Evolutionary conservation across 2,329 filamentous ascomycete genomes (phyloP).

Genomic region (Chrysosporium queenslandicum): DNA sequence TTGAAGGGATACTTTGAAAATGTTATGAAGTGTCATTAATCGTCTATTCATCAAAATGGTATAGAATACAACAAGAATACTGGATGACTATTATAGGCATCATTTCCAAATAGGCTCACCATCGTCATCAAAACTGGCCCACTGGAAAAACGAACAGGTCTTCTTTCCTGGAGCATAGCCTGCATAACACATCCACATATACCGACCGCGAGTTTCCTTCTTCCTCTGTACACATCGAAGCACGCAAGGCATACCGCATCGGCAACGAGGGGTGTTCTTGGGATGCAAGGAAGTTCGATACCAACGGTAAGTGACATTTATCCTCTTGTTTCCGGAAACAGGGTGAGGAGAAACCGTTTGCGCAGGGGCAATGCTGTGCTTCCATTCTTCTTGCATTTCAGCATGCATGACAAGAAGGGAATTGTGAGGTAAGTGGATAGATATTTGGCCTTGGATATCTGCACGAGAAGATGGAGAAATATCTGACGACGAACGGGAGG

Average conservation of each 20-base stretch:
- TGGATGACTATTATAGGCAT: not conserved
- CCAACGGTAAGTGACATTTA: slow-evolving; percentile 89
- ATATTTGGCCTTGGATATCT: slow-evolving; percentile 72
- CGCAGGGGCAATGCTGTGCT: slow-evolving; percentile 71
- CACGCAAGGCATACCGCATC: slow-evolving; percentile 57
- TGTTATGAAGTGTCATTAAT: slow-evolving; percentile 3
- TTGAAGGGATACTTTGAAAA: not conserved
- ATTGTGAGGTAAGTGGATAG: slow-evolving; percentile 90
- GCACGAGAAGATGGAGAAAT: slow-evolving; percentile 24
- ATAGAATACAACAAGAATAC: not conserved
- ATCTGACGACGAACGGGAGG: slow-evolving; percentile 7
- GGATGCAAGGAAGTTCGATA: slow-evolving; percentile 73
- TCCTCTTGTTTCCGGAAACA: slow-evolving; percentile 64
- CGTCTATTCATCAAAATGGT: not conserved
- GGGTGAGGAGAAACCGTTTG: slow-evolving; percentile 75
- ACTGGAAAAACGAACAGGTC: slow-evolving; percentile 69
- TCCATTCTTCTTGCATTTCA: slow-evolving; percentile 96
- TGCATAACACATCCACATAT: slow-evolving; percentile 91
- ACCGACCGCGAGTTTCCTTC: slow-evolving; percentile 63
- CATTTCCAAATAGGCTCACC: slow-evolving; percentile 60
- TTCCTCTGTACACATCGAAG: slow-evolving; percentile 72
- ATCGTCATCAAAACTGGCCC: slow-evolving; percentile 79
- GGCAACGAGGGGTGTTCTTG: slow-evolving; percentile 64
- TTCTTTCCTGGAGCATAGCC: slow-evolving; percentile 40
- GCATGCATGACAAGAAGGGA: slow-evolving; percentile 92